These are phyloP conservation scores for Suhomyces sp. DNA, from an alignment of 805 yeast genomes.

Conservation along the genomic window DNA sequence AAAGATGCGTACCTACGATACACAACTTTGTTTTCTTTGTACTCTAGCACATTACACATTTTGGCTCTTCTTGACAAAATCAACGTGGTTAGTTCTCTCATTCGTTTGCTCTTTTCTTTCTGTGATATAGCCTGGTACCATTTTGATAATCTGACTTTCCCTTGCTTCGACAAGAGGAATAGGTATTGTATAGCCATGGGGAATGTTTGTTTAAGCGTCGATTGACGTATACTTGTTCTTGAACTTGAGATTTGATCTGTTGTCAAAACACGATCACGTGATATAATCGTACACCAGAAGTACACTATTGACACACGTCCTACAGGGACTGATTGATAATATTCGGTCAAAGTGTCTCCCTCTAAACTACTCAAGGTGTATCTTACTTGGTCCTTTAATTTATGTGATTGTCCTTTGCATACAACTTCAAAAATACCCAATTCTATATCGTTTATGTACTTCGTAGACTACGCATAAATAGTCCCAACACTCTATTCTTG, in stretches of 20 bases:
- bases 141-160: slow-evolving; percentile 87
- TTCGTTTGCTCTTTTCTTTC: slow-evolving; percentile 80
- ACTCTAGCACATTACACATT: slow-evolving; percentile 93
- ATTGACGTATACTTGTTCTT: not conserved
- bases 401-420: not conserved
- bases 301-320: not conserved
- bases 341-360: not conserved
- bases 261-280: not conserved
- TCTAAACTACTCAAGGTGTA: not conserved
- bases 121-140: slow-evolving; percentile 88
- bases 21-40: slow-evolving; percentile 78
- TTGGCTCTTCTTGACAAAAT: slow-evolving; percentile 83
- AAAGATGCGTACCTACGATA: slow-evolving; percentile 92
- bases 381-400: not conserved
- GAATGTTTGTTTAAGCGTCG: not conserved
- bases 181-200: slow-evolving; percentile 75
- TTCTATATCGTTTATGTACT: not conserved
- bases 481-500: not conserved
- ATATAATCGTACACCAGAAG: not conserved
- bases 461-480: no score
- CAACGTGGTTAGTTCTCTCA: slow-evolving; percentile 80
- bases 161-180: slow-evolving; percentile 86
- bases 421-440: not conserved
- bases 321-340: not conserved
- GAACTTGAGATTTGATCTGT: not conserved